Evolutionary conservation across 1,139 yeast genomes (phyloP), one percentile per base, ranked within the genome.

Genomic region (Saccharomycopsis crataegensis): DNA sequence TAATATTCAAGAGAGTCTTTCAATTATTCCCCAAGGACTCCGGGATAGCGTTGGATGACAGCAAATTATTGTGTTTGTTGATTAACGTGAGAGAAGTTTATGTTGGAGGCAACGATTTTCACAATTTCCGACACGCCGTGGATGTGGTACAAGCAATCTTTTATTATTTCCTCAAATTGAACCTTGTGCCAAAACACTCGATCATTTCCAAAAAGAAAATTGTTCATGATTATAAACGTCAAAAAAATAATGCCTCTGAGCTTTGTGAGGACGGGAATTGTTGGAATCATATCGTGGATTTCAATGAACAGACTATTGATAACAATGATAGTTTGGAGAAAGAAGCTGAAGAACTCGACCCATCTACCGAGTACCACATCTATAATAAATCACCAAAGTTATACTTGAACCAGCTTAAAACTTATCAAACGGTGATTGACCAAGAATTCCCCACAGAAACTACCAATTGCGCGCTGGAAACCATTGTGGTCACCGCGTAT

Each of bases 131-230:
- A 61, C 99, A 93, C 69, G 97, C 96, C 0, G 87, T 89, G 14
- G 99, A 93, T 69, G 99, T 93, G 7, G 71, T 91, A 65, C 99
- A 93, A 70, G 96, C 96, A 1, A 82, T 93, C 50, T 85, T 83
- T 68, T 82, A 78, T 65, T 82, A 81, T 60, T 68, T 84, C 43
- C 67, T 78, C 6, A 67, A 76, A 49, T 69, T 83, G 57, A 71
- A 72, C 14, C 75, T 78, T 7, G 48, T 65, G 22, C 64, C 63
- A 28, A 55, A 53, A n/a, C 36, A 49, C n/a, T 45, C 55, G 6
- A 17, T 57, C 17, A 52, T 57, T 14, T 51, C 51, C n/a, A 34
- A 50, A 37, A 51, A 43, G 34, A 50, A 44, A 11, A 50, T 53
- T 17, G 46, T 50, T 6, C 58, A 55, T 32, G 17, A 48, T 4